phyloP scores from a whole-genome alignment of 1,284 basidiomycete species.

The Rhodotorula sp. region DNA sequence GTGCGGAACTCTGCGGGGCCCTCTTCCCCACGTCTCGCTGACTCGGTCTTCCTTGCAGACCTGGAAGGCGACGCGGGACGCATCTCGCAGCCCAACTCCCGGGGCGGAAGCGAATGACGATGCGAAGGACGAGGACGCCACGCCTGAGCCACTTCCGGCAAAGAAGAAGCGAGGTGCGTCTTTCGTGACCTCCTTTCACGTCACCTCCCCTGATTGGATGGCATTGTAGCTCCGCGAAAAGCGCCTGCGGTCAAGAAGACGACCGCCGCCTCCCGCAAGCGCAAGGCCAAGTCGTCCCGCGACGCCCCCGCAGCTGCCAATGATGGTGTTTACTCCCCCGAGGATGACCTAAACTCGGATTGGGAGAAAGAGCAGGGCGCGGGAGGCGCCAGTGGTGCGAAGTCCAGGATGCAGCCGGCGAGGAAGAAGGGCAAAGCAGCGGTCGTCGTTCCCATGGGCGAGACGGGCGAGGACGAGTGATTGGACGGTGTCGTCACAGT shows the following conservation, averaged over 20 bases:
- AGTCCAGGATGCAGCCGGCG: slow-evolving; percentile 10
- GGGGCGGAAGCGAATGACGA: slow-evolving; percentile 6
- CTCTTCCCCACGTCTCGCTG: too few species aligned
- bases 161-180: slow-evolving; percentile 11
- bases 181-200: not conserved
- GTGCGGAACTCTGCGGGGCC: not conserved
- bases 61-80: slow-evolving; percentile 10
- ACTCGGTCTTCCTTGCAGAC: not conserved
- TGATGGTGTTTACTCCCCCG: slow-evolving; percentile 25
- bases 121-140: slow-evolving; percentile 17
- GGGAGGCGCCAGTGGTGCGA: not conserved
- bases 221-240: not conserved
- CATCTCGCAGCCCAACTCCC: too few species aligned
- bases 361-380: not conserved
- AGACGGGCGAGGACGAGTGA: not conserved
- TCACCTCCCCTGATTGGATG: too few species aligned
- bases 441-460: not conserved
- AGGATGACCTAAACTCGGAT: slow-evolving; percentile 20
- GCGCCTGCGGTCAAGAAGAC: slow-evolving; percentile 9
- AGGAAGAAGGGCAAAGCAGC: not conserved
- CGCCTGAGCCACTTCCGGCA: not conserved
- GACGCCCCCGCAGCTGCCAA: slow-evolving; percentile 18
- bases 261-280: slow-evolving; percentile 18
- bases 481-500: not conserved
- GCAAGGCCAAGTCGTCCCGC: not conserved